Percentiles rank a stretch among this genome's conserved stretches.
Conservation (phyloP, 169 alveolate genomes). For the Amoebophrya sp. region DNA sequence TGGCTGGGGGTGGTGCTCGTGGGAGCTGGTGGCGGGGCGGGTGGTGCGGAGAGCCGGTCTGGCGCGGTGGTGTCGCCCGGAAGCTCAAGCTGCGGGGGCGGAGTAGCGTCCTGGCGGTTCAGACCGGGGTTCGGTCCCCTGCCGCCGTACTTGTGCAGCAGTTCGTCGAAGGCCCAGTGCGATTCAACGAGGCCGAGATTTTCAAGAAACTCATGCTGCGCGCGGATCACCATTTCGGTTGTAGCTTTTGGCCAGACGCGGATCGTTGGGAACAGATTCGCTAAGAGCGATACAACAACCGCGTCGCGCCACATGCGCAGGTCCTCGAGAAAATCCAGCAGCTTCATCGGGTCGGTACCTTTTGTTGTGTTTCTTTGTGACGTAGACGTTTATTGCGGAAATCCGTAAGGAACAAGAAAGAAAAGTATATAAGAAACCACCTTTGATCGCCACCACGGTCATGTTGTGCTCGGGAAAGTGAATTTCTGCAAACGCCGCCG, state of each 20-base stretch:
- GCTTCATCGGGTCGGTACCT: background rate
- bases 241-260: background rate
- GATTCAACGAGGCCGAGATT: background rate
- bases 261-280: background rate
- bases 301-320: background rate
- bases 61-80: no score
- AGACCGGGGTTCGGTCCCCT: no score
- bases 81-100: no score
- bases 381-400: no score
- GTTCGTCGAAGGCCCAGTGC: background rate
- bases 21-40: background rate
- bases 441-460: background rate
- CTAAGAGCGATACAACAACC: background rate
- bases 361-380: no score
- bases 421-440: no score
- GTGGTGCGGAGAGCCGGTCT: no score
- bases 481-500: background rate
- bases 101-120: no score
- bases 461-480: background rate
- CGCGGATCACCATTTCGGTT: background rate
- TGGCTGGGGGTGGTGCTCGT: background rate
- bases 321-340: background rate
- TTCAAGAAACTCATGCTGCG: background rate
- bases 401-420: no score
- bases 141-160: background rate